Percentiles rank a stretch among this genome's conserved stretches.
These are phyloP conservation scores for Alternaria sp. DNA, from an alignment of 2,329 filamentous ascomycete species.

Conservation along the genomic window DNA sequence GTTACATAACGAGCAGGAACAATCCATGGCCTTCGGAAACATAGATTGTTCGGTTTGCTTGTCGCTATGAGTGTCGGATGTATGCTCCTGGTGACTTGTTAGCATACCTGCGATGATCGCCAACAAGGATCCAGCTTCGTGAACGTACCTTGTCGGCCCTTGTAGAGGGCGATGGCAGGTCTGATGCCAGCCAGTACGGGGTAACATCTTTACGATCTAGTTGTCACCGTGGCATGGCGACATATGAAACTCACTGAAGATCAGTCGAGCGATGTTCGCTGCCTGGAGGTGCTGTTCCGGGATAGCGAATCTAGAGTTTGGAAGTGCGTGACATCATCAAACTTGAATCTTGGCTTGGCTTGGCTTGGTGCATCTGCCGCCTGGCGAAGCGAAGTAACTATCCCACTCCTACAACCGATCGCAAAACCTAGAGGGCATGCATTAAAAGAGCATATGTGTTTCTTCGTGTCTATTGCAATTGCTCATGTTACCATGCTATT, in stretches of 20 bases:
- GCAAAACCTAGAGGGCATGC: neutral
- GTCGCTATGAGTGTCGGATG: conserved; percentile 14
- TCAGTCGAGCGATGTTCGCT: conserved; percentile 5
- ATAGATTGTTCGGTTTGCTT: conserved; percentile 6
- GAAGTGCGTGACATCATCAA: conserved; percentile 21
- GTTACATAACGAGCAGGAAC: conserved; percentile 41
- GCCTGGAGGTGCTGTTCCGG: conserved; percentile 4
- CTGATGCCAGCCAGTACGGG: conserved; percentile 30
- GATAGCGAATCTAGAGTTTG: conserved; percentile 7
- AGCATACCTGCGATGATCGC: conserved; percentile 37
- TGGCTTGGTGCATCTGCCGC: conserved; percentile 5
- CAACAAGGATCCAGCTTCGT: conserved; percentile 27
- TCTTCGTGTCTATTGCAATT: neutral
- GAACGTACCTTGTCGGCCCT: conserved; percentile 34
- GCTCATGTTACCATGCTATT: neutral
- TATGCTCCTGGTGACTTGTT: conserved; percentile 29
- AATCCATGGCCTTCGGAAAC: conserved; percentile 14
- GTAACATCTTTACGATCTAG: conserved; percentile 25
- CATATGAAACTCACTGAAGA: neutral
- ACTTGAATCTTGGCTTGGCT: conserved; percentile 14
- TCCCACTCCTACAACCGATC: neutral
- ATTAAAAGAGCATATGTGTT: neutral
- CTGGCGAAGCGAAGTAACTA: conserved; percentile 8
- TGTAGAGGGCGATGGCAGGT: conserved; percentile 31
- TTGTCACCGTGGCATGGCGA: conserved; percentile 26